Evolutionary conservation across 2,329 filamentous ascomycete species (phyloP).

Genomic region (Herpotrichia juniperi): DNA sequence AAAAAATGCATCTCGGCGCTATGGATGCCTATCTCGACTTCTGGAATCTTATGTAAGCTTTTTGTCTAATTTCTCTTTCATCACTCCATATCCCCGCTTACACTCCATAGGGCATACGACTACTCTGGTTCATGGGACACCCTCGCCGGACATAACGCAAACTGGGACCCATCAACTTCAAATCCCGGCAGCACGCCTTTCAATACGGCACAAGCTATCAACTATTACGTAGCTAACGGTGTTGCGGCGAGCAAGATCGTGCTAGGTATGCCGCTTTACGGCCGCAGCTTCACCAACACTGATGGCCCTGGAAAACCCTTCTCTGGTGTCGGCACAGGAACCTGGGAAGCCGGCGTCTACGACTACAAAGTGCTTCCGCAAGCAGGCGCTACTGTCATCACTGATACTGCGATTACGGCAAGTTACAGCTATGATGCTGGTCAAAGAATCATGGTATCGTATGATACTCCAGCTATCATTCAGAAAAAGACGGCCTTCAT

Average conservation of each 20-base stretch:
- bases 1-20: constrained; percentile 47
- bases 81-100: neutral
- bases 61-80: neutral
- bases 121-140: constrained; percentile 55
- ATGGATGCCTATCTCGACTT: constrained; percentile 58
- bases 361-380: constrained; percentile 45
- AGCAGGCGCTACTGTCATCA: constrained; percentile 26
- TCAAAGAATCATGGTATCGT: constrained; percentile 33
- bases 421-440: constrained; percentile 39
- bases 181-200: constrained; percentile 41
- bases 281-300: constrained; percentile 42
- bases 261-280: constrained; percentile 46
- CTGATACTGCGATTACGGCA: constrained; percentile 28
- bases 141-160: constrained; percentile 40
- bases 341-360: constrained; percentile 44
- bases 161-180: constrained; percentile 29
- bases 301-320: constrained; percentile 40
- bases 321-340: constrained; percentile 36
- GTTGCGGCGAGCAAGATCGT: constrained; percentile 42
- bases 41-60: constrained; percentile 67
- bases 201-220: constrained; percentile 38
- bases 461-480: constrained; percentile 42
- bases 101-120: constrained; percentile 69
- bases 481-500: constrained; percentile 34
- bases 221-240: constrained; percentile 38